Percentiles rank a stretch among this genome's conserved stretches.
Conservation (phyloP, 495 filamentous ascomycete genomes). For the Friedmanniomyces endolithicus region DNA sequence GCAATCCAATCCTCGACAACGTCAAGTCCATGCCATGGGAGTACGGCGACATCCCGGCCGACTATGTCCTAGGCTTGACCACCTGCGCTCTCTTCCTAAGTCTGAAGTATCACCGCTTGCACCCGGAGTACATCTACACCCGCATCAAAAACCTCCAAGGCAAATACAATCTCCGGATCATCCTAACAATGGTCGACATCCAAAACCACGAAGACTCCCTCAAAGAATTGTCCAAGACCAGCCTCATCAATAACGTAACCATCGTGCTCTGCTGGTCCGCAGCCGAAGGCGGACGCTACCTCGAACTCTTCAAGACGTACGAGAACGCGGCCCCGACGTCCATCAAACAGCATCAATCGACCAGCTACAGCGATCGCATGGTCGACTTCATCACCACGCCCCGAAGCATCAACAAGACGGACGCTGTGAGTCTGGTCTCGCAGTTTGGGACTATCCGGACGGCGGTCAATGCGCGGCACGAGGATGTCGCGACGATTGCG, state of each 20-base stretch:
- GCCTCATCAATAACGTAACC: conserved; percentile 83
- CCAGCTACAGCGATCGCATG: conserved; percentile 71
- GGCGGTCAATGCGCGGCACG: conserved; percentile 75
- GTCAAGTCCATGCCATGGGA: conserved; percentile 85
- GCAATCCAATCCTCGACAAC: conserved; percentile 80
- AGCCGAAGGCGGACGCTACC: conserved; percentile 80
- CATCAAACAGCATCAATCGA: conserved; percentile 71
- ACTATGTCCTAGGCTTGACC: conserved; percentile 78
- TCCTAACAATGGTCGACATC: conserved; percentile 89
- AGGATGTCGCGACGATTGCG: conserved; percentile 66
- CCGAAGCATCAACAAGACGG: conserved; percentile 82
- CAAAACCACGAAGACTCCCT: conserved; percentile 68
- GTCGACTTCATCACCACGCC: conserved; percentile 91
- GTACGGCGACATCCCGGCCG: conserved; percentile 85
- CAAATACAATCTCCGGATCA: conserved; percentile 70
- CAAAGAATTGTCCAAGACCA: conserved; percentile 75
- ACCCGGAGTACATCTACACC: conserved; percentile 95
- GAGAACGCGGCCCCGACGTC: conserved; percentile 70
- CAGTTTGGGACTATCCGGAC: conserved; percentile 78
- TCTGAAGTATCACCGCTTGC: conserved; percentile 92
- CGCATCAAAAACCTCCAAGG: conserved; percentile 68
- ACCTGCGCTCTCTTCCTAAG: conserved; percentile 88
- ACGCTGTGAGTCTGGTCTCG: conserved; percentile 74
- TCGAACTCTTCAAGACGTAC: conserved; percentile 86
- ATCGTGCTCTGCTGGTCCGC: conserved; percentile 88